Conservation (phyloP, 345 rosid genomes). For the Eucalyptus urophylla region DNA sequence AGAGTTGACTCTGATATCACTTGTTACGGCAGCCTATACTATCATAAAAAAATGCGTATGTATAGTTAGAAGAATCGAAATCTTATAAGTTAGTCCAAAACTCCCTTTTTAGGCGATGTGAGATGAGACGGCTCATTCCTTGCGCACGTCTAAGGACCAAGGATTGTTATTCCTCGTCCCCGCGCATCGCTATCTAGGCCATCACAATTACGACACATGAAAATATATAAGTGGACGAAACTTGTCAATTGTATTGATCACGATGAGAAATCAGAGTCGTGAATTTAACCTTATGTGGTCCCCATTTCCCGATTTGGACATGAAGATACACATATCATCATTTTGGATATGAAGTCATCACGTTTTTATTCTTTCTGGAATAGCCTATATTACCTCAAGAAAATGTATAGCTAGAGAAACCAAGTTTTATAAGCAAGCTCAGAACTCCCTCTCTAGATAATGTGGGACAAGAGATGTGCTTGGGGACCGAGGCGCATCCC, state of each 20-base stretch:
- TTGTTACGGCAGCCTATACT: fast-evolving
- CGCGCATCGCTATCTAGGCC: fast-evolving
- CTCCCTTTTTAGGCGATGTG: fast-evolving
- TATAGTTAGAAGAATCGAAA: fast-evolving
- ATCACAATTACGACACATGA: fast-evolving
- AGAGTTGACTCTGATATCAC: fast-evolving
- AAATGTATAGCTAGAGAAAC: fast-evolving
- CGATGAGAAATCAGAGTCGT: background rate
- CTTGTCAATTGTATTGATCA: background rate
- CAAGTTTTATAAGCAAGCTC: fast-evolving
- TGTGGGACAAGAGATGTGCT: no score
- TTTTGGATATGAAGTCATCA: no score
- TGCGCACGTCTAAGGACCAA: fast-evolving
- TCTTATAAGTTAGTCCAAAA: no score
- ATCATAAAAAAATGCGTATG: fast-evolving
- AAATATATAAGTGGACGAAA: background rate
- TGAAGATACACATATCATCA: no score
- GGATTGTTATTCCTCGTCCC: fast-evolving
- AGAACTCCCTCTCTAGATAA: fast-evolving
- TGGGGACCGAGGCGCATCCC: fast-evolving
- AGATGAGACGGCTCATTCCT: no score
- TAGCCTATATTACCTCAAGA: no score
- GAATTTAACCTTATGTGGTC: background rate
- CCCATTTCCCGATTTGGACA: background rate
- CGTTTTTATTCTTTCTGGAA: fast-evolving